Conservation (phyloP, 73 alveolate genomes). For the Paramecium caudatum region DNA sequence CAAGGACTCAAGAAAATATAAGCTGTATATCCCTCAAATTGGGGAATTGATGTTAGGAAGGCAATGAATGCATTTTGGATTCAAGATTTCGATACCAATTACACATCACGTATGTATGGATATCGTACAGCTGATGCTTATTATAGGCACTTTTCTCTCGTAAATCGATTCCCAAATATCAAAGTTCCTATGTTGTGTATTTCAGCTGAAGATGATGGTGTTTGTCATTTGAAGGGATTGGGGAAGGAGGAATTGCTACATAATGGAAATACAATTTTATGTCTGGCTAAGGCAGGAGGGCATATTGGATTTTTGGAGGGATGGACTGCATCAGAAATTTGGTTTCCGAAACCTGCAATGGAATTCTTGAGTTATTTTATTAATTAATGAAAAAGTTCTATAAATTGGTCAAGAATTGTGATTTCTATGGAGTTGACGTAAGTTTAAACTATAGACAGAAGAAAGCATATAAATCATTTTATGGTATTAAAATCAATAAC, state of each 20-base stretch:
- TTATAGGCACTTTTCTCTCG: slow-evolving; percentile 32
- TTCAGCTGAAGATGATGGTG: slow-evolving; percentile 45
- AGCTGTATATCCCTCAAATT: not conserved
- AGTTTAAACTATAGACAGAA: slow-evolving; percentile 8
- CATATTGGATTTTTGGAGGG: slow-evolving; percentile 47
- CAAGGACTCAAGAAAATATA: not conserved
- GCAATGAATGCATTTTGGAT: slow-evolving; percentile 41
- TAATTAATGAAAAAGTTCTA: not conserved
- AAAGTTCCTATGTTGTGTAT: slow-evolving; percentile 33
- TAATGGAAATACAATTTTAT: slow-evolving; percentile 18
- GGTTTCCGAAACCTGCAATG: slow-evolving; percentile 57
- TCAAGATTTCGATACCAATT: slow-evolving; percentile 11
- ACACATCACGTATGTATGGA: not conserved
- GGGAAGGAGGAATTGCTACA: slow-evolving; percentile 34
- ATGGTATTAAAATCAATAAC: no score
- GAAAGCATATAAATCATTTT: not conserved
- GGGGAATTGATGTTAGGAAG: not conserved
- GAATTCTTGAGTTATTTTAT: slow-evolving; percentile 24
- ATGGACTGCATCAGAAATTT: not conserved
- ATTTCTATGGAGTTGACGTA: not conserved
- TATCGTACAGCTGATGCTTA: slow-evolving; percentile 41
- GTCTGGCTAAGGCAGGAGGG: slow-evolving; percentile 48
- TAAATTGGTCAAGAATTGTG: not conserved
- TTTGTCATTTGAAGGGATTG: not conserved
- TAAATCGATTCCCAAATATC: not conserved